phyloP scores from a whole-genome alignment of 106 monocot genomes.

The Allium sativum region DNA sequence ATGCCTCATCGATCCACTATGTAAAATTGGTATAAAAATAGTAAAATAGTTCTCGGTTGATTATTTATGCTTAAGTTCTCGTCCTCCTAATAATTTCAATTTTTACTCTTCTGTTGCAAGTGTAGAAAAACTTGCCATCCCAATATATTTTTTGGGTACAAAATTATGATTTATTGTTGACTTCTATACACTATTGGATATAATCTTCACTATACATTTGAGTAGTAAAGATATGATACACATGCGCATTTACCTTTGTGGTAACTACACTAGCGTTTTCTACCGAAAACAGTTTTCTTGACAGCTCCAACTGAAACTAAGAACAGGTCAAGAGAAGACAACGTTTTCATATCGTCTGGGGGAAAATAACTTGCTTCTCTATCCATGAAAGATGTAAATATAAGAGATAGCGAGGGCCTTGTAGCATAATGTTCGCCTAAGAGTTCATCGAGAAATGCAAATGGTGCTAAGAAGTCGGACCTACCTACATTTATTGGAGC shows the following conservation, averaged over 20 bases:
- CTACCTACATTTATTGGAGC: constrained; percentile 75
- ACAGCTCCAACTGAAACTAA: constrained; percentile 90
- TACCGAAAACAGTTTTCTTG: constrained; percentile 84
- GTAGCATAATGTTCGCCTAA: constrained; percentile 28
- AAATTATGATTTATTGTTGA: neutral
- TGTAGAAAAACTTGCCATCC: no score
- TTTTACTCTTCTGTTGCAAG: no score
- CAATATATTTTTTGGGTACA: neutral
- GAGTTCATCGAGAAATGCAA: constrained; percentile 78
- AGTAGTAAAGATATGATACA: neutral
- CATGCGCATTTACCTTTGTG: neutral
- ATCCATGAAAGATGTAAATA: constrained; percentile 75
- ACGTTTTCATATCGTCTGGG: constrained; percentile 93
- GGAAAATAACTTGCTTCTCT: constrained; percentile 86
- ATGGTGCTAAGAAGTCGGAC: constrained; percentile 71
- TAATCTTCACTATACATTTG: no score
- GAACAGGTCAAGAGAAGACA: constrained; percentile 87
- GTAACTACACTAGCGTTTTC: constrained; percentile 16
- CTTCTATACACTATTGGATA: neutral
- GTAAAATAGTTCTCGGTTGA: no score
- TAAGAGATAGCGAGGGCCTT: constrained; percentile 48
- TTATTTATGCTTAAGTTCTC: no score
- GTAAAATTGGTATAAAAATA: no score
- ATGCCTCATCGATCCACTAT: no score
- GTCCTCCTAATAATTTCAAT: no score